phyloP scores from a whole-genome alignment of 108 stramenopile species.

The Seminavis robusta region DNA sequence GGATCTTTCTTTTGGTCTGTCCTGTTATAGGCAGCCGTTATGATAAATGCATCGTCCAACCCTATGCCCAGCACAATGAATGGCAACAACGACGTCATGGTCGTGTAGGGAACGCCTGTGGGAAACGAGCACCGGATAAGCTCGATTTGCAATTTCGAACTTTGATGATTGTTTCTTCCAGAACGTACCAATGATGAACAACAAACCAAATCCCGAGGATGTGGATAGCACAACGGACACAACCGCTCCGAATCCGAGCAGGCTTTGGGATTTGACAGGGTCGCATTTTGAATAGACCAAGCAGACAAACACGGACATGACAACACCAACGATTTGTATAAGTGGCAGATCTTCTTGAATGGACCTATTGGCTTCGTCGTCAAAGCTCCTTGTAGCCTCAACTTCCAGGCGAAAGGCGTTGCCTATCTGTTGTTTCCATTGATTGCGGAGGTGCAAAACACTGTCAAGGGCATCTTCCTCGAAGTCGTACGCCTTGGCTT shows the following conservation, averaged over 20 bases:
- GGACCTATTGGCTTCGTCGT: too few relatives aligned
- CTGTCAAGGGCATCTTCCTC: too few relatives aligned
- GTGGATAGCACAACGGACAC: constrained; percentile 9
- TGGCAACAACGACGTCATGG: constrained; percentile 1
- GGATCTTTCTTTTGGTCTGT: background rate
- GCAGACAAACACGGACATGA: constrained; percentile 4
- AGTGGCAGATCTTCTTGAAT: too few relatives aligned
- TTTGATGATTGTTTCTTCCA: too few relatives aligned
- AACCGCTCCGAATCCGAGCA: constrained; percentile 6
- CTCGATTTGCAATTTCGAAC: too few relatives aligned
- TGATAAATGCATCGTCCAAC: background rate
- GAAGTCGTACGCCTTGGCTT: too few relatives aligned
- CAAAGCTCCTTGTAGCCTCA: too few relatives aligned
- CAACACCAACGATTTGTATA: too few relatives aligned
- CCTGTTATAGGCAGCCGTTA: background rate
- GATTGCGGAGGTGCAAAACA: too few relatives aligned
- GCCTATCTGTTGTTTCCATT: too few relatives aligned
- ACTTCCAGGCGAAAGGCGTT: too few relatives aligned
- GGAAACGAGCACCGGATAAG: too few relatives aligned
- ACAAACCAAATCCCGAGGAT: background rate
- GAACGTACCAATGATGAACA: background rate
- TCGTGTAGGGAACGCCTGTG: constrained; percentile 4
- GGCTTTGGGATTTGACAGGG: background rate
- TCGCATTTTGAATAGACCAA: background rate
- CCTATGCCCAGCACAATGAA: constrained; percentile 11